Conservation (phyloP, 331 rosid genomes). For the Ulmus americana region DNA sequence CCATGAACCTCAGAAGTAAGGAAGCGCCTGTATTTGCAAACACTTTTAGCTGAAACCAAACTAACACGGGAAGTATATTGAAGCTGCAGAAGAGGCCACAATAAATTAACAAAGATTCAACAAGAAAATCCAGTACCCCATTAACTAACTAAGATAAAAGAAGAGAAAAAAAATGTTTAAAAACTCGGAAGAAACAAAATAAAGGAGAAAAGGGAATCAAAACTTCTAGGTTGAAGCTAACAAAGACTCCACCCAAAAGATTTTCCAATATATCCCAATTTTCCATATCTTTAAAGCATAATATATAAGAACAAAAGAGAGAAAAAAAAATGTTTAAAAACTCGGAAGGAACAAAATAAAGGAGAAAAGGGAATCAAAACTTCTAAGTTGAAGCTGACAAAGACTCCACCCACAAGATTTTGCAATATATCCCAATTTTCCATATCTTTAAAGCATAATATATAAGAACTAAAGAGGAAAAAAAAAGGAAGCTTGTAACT, state of each 20-base stretch:
- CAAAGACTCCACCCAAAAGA: not conserved
- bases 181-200: not conserved
- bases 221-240: not conserved
- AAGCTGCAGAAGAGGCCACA: slow-evolving; percentile 37
- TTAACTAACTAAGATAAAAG: not conserved
- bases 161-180: not conserved
- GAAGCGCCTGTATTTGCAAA: slow-evolving; percentile 38
- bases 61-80: slow-evolving; percentile 35
- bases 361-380: not conserved
- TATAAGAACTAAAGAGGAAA: not conserved
- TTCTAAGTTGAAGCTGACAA: not conserved
- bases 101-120: not conserved
- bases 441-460: not conserved
- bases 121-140: slow-evolving; percentile 2
- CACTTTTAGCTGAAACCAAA: slow-evolving; percentile 33
- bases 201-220: not conserved
- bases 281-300: too few relatives aligned
- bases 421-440: too few relatives aligned
- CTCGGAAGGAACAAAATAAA: not conserved
- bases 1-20: slow-evolving; percentile 54
- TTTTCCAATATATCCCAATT: too few relatives aligned
- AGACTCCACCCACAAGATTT: not conserved
- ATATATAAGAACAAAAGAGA: not conserved
- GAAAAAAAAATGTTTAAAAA: not conserved
- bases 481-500: not conserved